These are phyloP conservation scores for Plantago coronopus DNA, from an alignment of 305 asterid species.

Conservation along the genomic window DNA sequence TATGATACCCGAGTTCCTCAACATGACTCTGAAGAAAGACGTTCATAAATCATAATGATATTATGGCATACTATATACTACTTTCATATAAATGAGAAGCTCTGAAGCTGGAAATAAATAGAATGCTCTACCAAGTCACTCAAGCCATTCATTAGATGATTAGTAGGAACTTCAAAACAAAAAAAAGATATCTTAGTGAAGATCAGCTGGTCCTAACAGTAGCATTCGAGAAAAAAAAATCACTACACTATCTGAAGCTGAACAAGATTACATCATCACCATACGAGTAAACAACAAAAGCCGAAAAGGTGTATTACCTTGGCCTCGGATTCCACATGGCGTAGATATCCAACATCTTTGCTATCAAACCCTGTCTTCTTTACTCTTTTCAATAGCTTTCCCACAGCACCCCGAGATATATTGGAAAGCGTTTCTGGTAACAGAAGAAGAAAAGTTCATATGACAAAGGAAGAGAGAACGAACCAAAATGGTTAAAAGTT, in stretches of 20 bases:
- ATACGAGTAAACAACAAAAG: neutral
- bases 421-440: slow-evolving; percentile 61
- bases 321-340: slow-evolving; percentile 33
- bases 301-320: slow-evolving; percentile 29
- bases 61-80: neutral
- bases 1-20: neutral
- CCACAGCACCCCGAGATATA: slow-evolving; percentile 63
- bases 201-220: too few relatives aligned
- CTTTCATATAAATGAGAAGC: neutral
- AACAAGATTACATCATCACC: neutral
- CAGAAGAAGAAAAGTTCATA: neutral
- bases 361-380: slow-evolving; percentile 42
- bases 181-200: too few relatives aligned
- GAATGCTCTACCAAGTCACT: neutral
- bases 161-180: too few relatives aligned
- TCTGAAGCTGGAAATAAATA: neutral
- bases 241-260: too few relatives aligned
- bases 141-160: too few relatives aligned
- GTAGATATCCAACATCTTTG: slow-evolving; percentile 54
- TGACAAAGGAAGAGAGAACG: slow-evolving; percentile 5
- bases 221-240: too few relatives aligned
- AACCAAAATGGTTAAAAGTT: slow-evolving; percentile 6
- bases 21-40: neutral
- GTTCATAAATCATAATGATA: too few relatives aligned
- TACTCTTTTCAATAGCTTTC: slow-evolving; percentile 58